Evolutionary conservation across 1,139 yeast species (phyloP).

Genomic region (Meyerozyma sp.): DNA sequence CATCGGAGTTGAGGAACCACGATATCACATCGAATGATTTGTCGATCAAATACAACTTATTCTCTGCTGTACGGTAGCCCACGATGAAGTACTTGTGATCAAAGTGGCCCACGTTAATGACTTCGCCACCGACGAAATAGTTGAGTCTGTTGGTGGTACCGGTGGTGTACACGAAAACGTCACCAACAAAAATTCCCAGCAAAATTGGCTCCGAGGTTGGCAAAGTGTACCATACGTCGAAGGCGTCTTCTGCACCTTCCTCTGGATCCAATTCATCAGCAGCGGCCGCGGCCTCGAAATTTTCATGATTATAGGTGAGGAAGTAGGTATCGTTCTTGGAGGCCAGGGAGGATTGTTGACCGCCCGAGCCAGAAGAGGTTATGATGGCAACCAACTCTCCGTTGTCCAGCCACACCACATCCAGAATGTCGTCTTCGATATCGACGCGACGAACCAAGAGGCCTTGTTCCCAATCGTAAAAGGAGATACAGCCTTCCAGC

Average conservation of each 20-base stretch:
- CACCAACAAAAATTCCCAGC: constrained; percentile 95
- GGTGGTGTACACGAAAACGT: constrained; percentile 84
- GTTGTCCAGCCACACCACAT: constrained; percentile 88
- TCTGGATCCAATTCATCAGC: constrained; percentile 61
- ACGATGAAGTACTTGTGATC: constrained; percentile 82
- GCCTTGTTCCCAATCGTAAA: constrained; percentile 93
- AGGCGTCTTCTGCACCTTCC: constrained; percentile 83
- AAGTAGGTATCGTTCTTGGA: constrained; percentile 64
- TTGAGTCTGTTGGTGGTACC: constrained; percentile 82
- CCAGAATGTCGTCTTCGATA: constrained; percentile 66
- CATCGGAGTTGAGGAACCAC: constrained; percentile 76
- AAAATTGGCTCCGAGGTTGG: constrained; percentile 66
- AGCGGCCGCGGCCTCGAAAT: constrained; percentile 59
- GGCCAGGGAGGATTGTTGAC: constrained; percentile 14
- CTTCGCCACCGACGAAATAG: constrained; percentile 92
- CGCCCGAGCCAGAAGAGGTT: constrained; percentile 40
- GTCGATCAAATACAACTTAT: constrained; percentile 84
- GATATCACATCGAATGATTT: constrained; percentile 81
- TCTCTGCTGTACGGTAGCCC: constrained; percentile 88
- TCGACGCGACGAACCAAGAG: constrained; percentile 76
- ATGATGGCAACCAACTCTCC: constrained; percentile 83
- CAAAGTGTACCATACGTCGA: constrained; percentile 79
- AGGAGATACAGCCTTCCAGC: constrained; percentile 74
- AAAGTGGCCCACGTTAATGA: constrained; percentile 87
- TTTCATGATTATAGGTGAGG: constrained; percentile 64